phyloP scores from a whole-genome alignment of 2,329 filamentous ascomycete genomes.

The Paracorniculantispora psalliotae region DNA sequence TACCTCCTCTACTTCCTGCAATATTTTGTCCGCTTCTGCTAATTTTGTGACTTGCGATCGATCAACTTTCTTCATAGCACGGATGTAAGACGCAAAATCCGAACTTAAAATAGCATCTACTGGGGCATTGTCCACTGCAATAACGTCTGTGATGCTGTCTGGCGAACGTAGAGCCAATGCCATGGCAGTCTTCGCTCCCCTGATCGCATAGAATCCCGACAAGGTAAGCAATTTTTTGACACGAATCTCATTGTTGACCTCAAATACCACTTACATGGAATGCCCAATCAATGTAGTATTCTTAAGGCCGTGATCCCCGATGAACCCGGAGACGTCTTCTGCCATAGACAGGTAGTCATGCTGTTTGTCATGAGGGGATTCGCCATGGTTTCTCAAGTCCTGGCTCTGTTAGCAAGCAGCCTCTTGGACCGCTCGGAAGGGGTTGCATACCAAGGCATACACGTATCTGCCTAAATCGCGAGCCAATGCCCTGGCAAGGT shows the following conservation, averaged over 20 bases:
- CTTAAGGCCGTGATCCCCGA: slow-evolving; percentile 63
- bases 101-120: slow-evolving; percentile 70
- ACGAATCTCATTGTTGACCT: no score
- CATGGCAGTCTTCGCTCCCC: slow-evolving; percentile 93
- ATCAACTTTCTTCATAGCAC: slow-evolving; percentile 80
- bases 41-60: slow-evolving; percentile 61
- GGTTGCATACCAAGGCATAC: slow-evolving; percentile 68
- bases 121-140: slow-evolving; percentile 89
- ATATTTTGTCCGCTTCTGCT: slow-evolving; percentile 73
- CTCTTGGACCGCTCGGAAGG: neutral
- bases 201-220: slow-evolving; percentile 24
- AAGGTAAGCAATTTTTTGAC: neutral
- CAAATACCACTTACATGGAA: slow-evolving; percentile 87
- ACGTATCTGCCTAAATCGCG: slow-evolving; percentile 75
- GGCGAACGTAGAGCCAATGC: slow-evolving; percentile 70
- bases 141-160: slow-evolving; percentile 60
- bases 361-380: slow-evolving; percentile 68
- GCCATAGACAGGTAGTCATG: slow-evolving; percentile 85
- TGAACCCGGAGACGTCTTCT: slow-evolving; percentile 75
- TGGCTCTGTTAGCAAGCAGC: slow-evolving; percentile 28
- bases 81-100: slow-evolving; percentile 75
- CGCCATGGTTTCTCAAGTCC: slow-evolving; percentile 91
- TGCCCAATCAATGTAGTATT: slow-evolving; percentile 80
- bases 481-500: slow-evolving; percentile 62
- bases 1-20: slow-evolving; percentile 68